phyloP scores from a whole-genome alignment of 139 green algal genomes.

The Chlorella sp. region DNA sequence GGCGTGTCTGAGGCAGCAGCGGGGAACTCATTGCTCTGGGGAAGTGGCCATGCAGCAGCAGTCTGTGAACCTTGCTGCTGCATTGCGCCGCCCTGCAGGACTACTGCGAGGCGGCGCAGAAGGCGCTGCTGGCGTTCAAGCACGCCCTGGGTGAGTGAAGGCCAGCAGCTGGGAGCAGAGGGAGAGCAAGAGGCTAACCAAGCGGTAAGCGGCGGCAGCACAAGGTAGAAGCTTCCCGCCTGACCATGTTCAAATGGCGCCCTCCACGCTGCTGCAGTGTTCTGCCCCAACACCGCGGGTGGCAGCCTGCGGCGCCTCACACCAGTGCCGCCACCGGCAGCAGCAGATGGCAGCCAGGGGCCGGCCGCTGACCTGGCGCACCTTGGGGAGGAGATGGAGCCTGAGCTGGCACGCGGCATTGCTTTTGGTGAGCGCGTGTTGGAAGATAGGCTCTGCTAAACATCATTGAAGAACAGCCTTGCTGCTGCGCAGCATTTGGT shows the following conservation, averaged over 20 bases:
- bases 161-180: not conserved
- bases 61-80: no score
- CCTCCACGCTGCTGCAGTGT: not conserved
- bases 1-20: no score
- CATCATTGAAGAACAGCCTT: no score
- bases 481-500: no score
- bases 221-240: not conserved
- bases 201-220: no score
- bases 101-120: not conserved
- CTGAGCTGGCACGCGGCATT: slow-evolving; percentile 15
- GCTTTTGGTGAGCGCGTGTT: slow-evolving; percentile 1
- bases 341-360: not conserved
- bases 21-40: no score
- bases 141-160: not conserved
- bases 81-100: not conserved
- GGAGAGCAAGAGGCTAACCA: no score
- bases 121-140: not conserved
- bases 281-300: slow-evolving; percentile 7
- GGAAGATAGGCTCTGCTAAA: no score
- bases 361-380: not conserved
- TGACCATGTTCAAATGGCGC: no score
- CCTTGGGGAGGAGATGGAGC: slow-evolving; percentile 14
- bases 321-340: not conserved
- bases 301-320: slow-evolving; percentile 13
- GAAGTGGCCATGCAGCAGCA: no score